Percentiles rank a stretch among this genome's conserved stretches.
phyloP scores from a whole-genome alignment of 2,329 filamentous ascomycete genomes.

The Rhytidhysteron rufulum region DNA sequence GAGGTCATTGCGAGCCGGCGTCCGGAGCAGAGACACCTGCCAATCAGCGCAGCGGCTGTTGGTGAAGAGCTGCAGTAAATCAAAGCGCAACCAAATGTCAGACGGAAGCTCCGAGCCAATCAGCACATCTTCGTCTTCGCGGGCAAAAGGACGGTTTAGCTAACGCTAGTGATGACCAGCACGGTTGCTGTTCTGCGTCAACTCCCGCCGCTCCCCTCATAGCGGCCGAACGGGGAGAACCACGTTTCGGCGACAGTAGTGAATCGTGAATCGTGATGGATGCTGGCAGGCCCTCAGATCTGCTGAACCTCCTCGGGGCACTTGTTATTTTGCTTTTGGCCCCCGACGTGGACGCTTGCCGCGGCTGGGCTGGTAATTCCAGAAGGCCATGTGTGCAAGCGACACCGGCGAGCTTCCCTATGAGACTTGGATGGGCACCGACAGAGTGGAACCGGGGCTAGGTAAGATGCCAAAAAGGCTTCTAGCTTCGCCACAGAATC shows the following conservation, averaged over 20 bases:
- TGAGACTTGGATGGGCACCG: conserved; percentile 13
- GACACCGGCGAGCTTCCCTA: neutral
- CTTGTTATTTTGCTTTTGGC: too few species aligned
- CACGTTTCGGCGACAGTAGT: neutral
- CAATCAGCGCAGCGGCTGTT: neutral
- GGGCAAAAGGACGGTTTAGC: neutral
- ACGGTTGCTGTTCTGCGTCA: neutral
- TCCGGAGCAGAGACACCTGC: too few species aligned
- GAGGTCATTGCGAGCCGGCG: conserved; percentile 1
- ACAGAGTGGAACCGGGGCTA: conserved; percentile 26
- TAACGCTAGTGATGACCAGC: neutral
- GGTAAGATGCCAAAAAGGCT: conserved; percentile 12
- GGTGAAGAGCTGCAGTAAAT: neutral
- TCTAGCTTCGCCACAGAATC: conserved; percentile 12
- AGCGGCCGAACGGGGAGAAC: neutral
- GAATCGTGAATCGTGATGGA: neutral
- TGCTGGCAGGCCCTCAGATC: neutral
- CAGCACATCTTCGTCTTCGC: neutral
- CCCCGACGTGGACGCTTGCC: neutral
- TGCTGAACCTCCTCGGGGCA: neutral
- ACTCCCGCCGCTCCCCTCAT: neutral
- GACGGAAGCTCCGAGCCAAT: neutral
- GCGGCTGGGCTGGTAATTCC: neutral
- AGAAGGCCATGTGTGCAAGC: neutral
- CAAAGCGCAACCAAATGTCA: neutral